Evolutionary conservation across 305 asterid genomes (phyloP).

Genomic region (Fraxinus floribunda): DNA sequence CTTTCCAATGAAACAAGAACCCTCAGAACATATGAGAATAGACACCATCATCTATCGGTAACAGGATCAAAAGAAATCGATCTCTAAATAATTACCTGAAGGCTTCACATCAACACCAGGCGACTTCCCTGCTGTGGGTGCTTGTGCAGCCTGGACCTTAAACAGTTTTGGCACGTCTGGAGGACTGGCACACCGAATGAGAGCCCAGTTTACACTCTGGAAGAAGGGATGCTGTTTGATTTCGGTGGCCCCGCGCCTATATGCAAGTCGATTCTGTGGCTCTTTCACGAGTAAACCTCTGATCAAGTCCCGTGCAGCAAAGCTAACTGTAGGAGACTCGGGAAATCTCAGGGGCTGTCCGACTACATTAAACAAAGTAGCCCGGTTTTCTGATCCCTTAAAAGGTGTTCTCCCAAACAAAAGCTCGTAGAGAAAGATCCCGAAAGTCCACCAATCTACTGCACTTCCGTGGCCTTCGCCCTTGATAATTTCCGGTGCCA

Average conservation of each 20-base stretch:
- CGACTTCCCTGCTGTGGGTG: constrained; percentile 26
- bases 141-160: constrained; percentile 19
- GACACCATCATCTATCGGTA: neutral
- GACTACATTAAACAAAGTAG: constrained; percentile 54
- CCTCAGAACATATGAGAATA: neutral
- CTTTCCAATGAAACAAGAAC: too few species aligned
- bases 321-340: constrained; percentile 50
- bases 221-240: constrained; percentile 58
- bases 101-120: constrained; percentile 43
- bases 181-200: constrained; percentile 54
- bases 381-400: constrained; percentile 51
- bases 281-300: constrained; percentile 55
- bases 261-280: constrained; percentile 57
- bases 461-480: constrained; percentile 67
- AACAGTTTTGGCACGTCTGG: constrained; percentile 54
- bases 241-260: constrained; percentile 59
- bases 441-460: constrained; percentile 65
- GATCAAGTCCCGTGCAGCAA: constrained; percentile 58
- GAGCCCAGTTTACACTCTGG: constrained; percentile 57
- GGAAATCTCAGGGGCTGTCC: constrained; percentile 58
- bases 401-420: constrained; percentile 57
- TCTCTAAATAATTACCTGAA: constrained; percentile 55
- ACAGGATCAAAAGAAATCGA: constrained; percentile 48
- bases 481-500: constrained; percentile 55
- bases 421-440: constrained; percentile 51